phyloP scores from a whole-genome alignment of 345 rosid species.

The Populus tremula region DNA sequence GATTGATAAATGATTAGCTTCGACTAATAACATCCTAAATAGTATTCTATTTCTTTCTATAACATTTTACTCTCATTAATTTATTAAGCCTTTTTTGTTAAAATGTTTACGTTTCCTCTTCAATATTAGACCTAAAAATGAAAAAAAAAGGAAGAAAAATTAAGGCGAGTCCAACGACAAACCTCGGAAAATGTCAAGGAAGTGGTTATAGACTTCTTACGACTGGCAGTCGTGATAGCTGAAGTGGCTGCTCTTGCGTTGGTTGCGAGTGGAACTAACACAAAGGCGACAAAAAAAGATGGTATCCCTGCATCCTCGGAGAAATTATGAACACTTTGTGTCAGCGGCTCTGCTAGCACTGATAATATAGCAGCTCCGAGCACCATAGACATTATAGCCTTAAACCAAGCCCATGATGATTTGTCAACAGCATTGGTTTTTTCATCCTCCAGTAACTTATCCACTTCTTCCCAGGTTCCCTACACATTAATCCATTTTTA shows the following conservation, averaged over 20 bases:
- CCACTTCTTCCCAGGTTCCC: conserved; percentile 55
- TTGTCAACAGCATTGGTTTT: conserved; percentile 32
- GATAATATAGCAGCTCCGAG: conserved; percentile 70
- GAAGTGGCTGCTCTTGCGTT: conserved; percentile 84
- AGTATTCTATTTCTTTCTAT: no score
- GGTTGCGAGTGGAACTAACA: conserved; percentile 80
- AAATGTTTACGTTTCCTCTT: no score
- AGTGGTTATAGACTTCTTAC: conserved; percentile 64
- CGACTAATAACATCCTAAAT: no score
- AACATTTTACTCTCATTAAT: no score
- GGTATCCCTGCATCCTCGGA: conserved; percentile 78
- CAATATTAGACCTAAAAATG: background rate
- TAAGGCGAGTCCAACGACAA: background rate
- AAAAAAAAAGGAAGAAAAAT: no score
- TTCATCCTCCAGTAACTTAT: conserved; percentile 46
- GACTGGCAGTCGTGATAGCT: conserved; percentile 65
- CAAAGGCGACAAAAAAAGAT: conserved; percentile 82
- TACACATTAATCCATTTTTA: conserved; percentile 20
- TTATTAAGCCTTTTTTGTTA: no score
- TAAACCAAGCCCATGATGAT: conserved; percentile 15
- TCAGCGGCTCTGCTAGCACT: conserved; percentile 86
- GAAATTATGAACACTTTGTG: conserved; percentile 72
- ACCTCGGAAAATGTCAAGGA: conserved; percentile 90
- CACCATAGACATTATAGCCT: conserved; percentile 59
- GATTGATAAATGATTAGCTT: no score